Evolutionary conservation across 192 early-diverging fungal genomes (phyloP), one percentile per base, ranked within the genome.

Genomic region (Podila epigama): DNA sequence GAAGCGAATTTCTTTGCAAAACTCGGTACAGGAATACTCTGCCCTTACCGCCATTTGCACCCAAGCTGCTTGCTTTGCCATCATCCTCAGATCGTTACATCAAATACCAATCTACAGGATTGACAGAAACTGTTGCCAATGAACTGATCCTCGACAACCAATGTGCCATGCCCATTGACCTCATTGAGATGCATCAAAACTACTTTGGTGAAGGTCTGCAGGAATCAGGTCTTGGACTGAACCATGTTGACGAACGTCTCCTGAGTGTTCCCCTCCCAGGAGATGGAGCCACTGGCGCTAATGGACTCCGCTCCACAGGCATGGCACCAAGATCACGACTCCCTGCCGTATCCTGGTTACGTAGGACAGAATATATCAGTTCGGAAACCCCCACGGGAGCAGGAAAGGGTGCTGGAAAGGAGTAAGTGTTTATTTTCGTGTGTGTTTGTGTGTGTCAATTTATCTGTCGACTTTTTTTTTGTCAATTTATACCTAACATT

Each of bases 321-420:
- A 59, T 58, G 51, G 27, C 42, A 42, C 31, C 51, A 51, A 20
- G 58, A 39, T 66, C 65, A 5, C 59, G 75, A 18, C 50, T 68
- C 40, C 71, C 81, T 22, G 66, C 70, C 20, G 85, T 86, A 2
- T 80, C 85, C 1, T 86, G 85, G 85, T 54, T 86, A 22, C 83
- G 85, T n/a, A 80, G 85, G 12, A 84, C 85, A 16, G 85, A 86
- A 54, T 86, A 86, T 51, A 86, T 86, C 66, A 78, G 75, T 25
- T 62, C 75, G 10, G 83, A 84, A 25, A 80, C 81, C 16, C 79
- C 81, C 15, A 79, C 70, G 6, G 67, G 79, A 22, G 78, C 75
- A 18, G 73, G 68, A 60, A 51, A 69, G 69, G 44, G 68, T 22
- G 52, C 79, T 54, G 31, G 66, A 36, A 72, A 67, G 20, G 70